Evolutionary conservation across 805 yeast species (phyloP).

Genomic region (Zygoascus tannicola): DNA sequence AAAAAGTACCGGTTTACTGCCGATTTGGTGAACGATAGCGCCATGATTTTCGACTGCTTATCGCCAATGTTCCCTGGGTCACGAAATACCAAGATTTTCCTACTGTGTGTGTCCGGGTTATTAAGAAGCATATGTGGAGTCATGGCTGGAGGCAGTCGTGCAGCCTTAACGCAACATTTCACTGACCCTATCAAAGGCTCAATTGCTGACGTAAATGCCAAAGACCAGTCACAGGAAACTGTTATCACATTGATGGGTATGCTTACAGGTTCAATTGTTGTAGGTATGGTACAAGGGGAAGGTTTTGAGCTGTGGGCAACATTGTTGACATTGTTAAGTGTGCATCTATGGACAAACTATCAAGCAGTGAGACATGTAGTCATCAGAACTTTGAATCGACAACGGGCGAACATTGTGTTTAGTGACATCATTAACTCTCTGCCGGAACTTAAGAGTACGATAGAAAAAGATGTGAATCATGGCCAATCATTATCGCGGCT

Average conservation of each 20-base stretch:
- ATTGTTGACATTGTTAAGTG: conserved; percentile 18
- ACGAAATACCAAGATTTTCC: conserved; percentile 14
- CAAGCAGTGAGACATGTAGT: conserved; percentile 27
- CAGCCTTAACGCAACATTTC: conserved; percentile 31
- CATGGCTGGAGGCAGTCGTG: conserved; percentile 30
- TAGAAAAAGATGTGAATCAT: conserved; percentile 8
- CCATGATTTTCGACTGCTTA: conserved; percentile 27
- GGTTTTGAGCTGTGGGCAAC: conserved; percentile 22
- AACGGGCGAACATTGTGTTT: conserved; percentile 27
- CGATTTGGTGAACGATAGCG: conserved; percentile 29
- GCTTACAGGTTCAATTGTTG: conserved; percentile 28
- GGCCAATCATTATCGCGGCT: conserved; percentile 11
- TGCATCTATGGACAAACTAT: conserved; percentile 29
- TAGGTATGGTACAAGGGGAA: conserved; percentile 21
- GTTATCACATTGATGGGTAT: conserved; percentile 29
- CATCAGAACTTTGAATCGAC: conserved; percentile 26
- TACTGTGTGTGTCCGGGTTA: conserved; percentile 28
- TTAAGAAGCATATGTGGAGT: conserved; percentile 29
- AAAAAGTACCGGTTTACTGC: conserved; percentile 29
- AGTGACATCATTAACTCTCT: conserved; percentile 18
- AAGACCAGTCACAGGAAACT: conserved; percentile 32
- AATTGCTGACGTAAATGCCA: conserved; percentile 31
- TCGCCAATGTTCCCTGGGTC: conserved; percentile 25
- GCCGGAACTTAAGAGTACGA: conserved; percentile 14
- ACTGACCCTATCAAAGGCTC: conserved; percentile 27